A percentile compares a stretch with the other conserved stretches of the same genome.
These are phyloP conservation scores for Venturia oleaginea DNA, from an alignment of 2,329 filamentous ascomycete species.

Conservation along the genomic window DNA sequence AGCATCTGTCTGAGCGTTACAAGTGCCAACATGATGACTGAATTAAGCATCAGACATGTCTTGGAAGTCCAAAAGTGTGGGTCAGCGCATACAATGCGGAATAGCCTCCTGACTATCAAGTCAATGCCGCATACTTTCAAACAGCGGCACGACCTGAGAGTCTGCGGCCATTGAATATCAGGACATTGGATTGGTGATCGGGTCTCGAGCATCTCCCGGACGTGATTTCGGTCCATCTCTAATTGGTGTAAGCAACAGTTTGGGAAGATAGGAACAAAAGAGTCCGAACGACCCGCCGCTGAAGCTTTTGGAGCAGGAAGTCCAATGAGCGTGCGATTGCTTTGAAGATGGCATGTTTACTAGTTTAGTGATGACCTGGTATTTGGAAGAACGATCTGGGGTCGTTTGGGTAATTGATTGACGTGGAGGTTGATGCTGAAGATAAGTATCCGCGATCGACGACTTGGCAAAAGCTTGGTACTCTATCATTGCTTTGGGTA, in stretches of 20 bases:
- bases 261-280: background rate
- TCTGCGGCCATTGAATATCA: background rate
- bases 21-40: background rate
- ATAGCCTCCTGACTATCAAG: background rate
- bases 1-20: background rate
- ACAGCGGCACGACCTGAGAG: background rate
- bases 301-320: background rate
- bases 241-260: background rate
- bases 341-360: background rate
- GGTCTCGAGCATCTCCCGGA: background rate
- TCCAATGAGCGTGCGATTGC: background rate
- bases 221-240: background rate
- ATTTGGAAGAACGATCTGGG: background rate
- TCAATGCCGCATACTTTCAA: background rate
- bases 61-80: background rate
- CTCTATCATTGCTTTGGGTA: background rate
- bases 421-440: background rate
- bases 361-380: background rate
- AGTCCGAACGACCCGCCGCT: background rate
- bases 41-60: background rate
- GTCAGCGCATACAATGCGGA: background rate
- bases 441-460: conserved; percentile 7
- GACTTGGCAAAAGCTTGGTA: background rate
- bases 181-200: background rate
- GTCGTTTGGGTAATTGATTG: background rate